phyloP scores from a whole-genome alignment of 768 basidiomycete genomes.

The Pleurotus citrinopileatus region DNA sequence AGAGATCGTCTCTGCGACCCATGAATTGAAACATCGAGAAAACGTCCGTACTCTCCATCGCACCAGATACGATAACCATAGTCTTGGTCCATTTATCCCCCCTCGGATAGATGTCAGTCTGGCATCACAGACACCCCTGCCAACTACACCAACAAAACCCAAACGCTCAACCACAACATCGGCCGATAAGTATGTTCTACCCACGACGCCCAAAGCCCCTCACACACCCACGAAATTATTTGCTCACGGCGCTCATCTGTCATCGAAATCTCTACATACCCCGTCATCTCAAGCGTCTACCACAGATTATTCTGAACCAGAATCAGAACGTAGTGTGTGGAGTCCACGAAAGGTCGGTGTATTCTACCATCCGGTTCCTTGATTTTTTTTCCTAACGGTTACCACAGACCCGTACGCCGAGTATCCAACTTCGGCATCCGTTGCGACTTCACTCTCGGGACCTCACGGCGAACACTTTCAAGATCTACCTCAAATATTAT shows the following conservation, averaged over 20 bases:
- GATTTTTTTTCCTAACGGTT: slow-evolving; percentile 17
- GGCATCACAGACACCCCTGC: slow-evolving; percentile 11
- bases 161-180: neutral
- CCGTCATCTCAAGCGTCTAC: neutral
- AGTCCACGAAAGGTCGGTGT: slow-evolving; percentile 6
- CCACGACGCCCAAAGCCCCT: neutral
- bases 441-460: slow-evolving; percentile 64
- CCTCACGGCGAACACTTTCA: slow-evolving; percentile 68
- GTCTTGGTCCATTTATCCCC: slow-evolving; percentile 43
- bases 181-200: neutral
- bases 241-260: neutral
- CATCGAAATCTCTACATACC: neutral
- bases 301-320: slow-evolving; percentile 4
- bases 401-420: slow-evolving; percentile 19
- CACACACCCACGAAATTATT: neutral
- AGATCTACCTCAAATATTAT: slow-evolving; percentile 76
- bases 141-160: slow-evolving; percentile 11
- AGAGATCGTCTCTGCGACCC: slow-evolving; percentile 38
- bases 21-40: slow-evolving; percentile 59
- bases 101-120: slow-evolving; percentile 22
- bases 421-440: slow-evolving; percentile 57
- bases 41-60: slow-evolving; percentile 49
- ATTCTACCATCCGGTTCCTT: neutral
- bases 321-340: slow-evolving; percentile 2
- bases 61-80: neutral